Conservation (phyloP, 1,284 basidiomycete genomes). For the Apiotrichum porosum region DNA sequence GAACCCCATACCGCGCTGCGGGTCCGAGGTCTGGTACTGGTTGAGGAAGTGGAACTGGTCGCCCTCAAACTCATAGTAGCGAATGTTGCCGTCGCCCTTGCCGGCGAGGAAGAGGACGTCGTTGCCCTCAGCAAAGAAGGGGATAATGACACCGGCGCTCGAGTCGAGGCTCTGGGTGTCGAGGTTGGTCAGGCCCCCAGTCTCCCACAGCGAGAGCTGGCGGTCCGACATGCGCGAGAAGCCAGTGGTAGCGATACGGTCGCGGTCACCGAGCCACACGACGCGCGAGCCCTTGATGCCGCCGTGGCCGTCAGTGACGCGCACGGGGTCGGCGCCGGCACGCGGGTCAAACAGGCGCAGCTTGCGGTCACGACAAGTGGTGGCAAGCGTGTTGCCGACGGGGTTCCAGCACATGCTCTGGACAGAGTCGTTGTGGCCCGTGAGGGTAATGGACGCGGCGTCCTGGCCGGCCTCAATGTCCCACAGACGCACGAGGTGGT, state of each 20-base stretch:
- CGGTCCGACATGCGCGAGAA: constrained; percentile 94
- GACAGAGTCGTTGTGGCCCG: constrained; percentile 80
- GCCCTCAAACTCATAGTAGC: constrained; percentile 90
- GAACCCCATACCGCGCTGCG: constrained; percentile 89
- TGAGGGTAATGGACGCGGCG: constrained; percentile 57
- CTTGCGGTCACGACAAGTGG: constrained; percentile 87
- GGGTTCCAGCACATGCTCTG: constrained; percentile 82
- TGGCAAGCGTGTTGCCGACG: constrained; percentile 65
- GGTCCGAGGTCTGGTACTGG: constrained; percentile 85
- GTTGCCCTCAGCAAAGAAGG: constrained; percentile 90
- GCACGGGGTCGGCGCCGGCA: constrained; percentile 70
- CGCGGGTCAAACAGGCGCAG: constrained; percentile 85
- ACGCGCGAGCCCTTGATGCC: constrained; percentile 92
- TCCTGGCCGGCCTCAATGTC: constrained; percentile 70
- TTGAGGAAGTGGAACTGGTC: constrained; percentile 75
- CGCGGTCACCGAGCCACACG: constrained; percentile 83
- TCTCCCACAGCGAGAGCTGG: constrained; percentile 83
- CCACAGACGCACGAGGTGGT: constrained; percentile 86
- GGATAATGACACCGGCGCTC: constrained; percentile 92
- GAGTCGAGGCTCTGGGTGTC: constrained; percentile 79
- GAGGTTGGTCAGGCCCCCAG: constrained; percentile 62
- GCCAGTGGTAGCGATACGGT: constrained; percentile 85
- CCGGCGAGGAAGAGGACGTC: constrained; percentile 83
- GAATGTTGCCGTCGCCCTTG: constrained; percentile 80
- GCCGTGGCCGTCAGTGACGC: constrained; percentile 77